phyloP scores from a whole-genome alignment of 148 eudicot species.

The Simmondsia chinensis region DNA sequence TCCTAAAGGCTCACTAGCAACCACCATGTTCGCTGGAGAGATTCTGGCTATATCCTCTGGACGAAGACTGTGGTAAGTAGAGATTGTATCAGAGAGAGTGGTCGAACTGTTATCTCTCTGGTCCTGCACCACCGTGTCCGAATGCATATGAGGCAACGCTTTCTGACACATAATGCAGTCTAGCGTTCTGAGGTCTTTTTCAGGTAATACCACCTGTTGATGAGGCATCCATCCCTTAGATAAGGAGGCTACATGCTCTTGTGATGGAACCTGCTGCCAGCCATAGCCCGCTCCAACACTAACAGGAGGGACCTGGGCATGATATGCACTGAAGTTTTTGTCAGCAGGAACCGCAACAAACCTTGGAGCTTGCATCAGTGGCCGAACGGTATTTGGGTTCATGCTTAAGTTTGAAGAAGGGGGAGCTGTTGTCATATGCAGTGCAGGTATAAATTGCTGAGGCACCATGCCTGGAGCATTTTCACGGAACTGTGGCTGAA shows the following conservation, averaged over 20 bases:
- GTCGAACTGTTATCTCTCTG: conserved; percentile 34
- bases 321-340: conserved; percentile 46
- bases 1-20: conserved; percentile 13
- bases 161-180: conserved; percentile 83
- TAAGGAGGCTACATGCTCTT: conserved; percentile 41
- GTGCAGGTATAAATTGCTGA: conserved; percentile 47
- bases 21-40: conserved; percentile 19
- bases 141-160: conserved; percentile 90
- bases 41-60: conserved; percentile 35
- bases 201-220: conserved; percentile 32
- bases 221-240: conserved; percentile 46
- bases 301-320: conserved; percentile 31
- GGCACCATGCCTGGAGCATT: conserved; percentile 26
- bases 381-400: conserved; percentile 36
- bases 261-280: conserved; percentile 52
- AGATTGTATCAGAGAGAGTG: conserved; percentile 29
- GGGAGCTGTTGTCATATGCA: conserved; percentile 52
- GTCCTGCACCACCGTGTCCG: conserved; percentile 62
- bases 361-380: conserved; percentile 35
- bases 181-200: conserved; percentile 19
- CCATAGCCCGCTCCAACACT: conserved; percentile 43
- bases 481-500: conserved; percentile 43
- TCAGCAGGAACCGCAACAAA: conserved; percentile 50
- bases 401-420: conserved; percentile 41
- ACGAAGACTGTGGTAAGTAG: conserved; percentile 47